Base-by-base conservation (phyloP, 305 asterid genomes). In the Fraxinus albicans region DNA sequence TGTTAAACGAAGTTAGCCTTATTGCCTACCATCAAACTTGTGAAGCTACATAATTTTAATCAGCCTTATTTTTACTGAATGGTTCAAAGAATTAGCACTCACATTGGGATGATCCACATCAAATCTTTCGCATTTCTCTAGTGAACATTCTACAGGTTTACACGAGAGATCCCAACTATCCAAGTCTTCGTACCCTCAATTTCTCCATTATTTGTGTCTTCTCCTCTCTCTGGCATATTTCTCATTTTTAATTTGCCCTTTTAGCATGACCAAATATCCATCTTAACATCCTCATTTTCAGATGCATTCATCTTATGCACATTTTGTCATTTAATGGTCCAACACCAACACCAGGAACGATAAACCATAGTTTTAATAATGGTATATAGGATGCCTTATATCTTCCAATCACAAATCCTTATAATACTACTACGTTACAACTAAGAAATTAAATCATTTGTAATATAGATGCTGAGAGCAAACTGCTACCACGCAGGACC, bases 401-500 rank as follows among this genome's bases (percentile, higher is more conserved):
- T 63, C 33, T 63, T 33, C 13, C 31, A 1, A 63, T 27, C 74
- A 27, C 70, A 25, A 27, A 67, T 25, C 74, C 19, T 12, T 0
- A 10, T 4, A 67, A 9, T 67, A 25, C 8, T 29, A 67, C 35
- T 25, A 3, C 8, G 29, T 9, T 27, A 10, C 19, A 19, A 27
- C 35, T 67, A 67, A 67, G 74, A 42, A 25, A 69, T 27, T 69
- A 69, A 69, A 12, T 13, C 8, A 69, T 69, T 69, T 27, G 7
- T 2, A 67, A 67, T 25, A 29, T 67, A 67, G 17, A 67, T 27
- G 15, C 74, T 67, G 35, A 67, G 36, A 25, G 19, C 74, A 72
- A 38, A 31, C 17, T 40, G 47, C 12, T 75, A 42, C 76, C 74
- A 15, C 84, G 87, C 92, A 96, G 99, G 93, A 93, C 96, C 19